Conservation (phyloP, 1,284 basidiomycete species). For the Ustilago shanxiensis region DNA sequence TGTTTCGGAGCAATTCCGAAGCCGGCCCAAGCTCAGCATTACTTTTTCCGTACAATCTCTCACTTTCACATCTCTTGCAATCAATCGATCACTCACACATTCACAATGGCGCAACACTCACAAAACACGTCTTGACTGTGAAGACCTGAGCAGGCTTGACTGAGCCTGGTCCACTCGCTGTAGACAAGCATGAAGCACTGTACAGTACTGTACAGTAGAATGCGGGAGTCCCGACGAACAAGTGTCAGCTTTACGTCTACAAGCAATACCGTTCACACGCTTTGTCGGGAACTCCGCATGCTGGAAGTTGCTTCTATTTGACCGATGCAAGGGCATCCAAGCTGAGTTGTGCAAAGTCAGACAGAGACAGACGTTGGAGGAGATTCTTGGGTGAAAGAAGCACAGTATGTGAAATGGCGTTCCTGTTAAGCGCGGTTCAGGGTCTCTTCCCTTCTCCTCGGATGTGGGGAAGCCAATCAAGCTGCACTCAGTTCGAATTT, state of each 20-base stretch:
- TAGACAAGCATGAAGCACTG: no score
- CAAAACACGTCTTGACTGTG: no score
- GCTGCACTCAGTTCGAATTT: no score
- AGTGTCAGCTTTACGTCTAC: no score
- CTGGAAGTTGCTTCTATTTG: not conserved
- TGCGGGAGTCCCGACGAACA: no score
- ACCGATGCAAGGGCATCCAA: not conserved
- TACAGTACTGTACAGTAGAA: no score
- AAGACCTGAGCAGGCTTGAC: no score
- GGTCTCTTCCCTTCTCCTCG: constrained; percentile 1
- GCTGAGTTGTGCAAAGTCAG: not conserved
- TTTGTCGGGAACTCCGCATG: not conserved
- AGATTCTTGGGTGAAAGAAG: not conserved
- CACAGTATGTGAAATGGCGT: not conserved
- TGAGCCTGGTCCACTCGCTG: no score
- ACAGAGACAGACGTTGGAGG: not conserved
- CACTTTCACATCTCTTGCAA: no score
- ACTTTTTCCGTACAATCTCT: not conserved
- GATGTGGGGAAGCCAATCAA: not conserved
- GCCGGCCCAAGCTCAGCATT: constrained; percentile 5
- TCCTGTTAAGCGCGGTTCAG: not conserved
- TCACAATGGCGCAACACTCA: no score
- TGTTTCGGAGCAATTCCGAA: constrained; percentile 1
- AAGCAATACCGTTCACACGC: not conserved
- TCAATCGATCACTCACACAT: no score